Evolutionary conservation across 441 rosid species (phyloP).

Genomic region (Hypseocharis bilobata): DNA sequence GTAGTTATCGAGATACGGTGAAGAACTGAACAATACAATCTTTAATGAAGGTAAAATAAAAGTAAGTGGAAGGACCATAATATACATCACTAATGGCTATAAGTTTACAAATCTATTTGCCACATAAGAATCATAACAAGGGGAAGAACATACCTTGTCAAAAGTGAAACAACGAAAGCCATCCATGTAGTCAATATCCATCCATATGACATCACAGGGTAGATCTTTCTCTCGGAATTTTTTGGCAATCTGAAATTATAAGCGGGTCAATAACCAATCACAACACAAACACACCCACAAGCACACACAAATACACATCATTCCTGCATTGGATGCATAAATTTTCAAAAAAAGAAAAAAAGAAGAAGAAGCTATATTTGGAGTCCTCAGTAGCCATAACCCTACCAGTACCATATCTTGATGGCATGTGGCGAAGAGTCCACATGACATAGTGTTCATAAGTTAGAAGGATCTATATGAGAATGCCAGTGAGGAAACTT

Average conservation of each 20-base stretch:
- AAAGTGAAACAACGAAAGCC: slow-evolving; percentile 97
- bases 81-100: not conserved
- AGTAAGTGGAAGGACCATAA: not conserved
- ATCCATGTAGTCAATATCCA: slow-evolving; percentile 99
- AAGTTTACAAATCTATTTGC: not conserved
- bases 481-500: not conserved
- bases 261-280: slow-evolving; percentile 11
- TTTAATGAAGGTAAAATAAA: slow-evolving; percentile 2
- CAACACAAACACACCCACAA: not conserved
- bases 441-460: slow-evolving; percentile 1
- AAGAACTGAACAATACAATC: not conserved
- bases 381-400: not conserved
- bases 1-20: not conserved
- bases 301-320: not conserved
- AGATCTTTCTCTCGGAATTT: slow-evolving; percentile 74
- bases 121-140: slow-evolving; percentile 2
- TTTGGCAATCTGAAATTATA: slow-evolving; percentile 46
- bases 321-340: not conserved
- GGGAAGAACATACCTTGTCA: slow-evolving; percentile 49
- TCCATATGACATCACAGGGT: slow-evolving; percentile 92
- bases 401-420: not conserved
- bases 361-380: not conserved
- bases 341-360: not conserved
- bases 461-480: not conserved
- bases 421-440: not conserved